Evolutionary conservation across 108 stramenopile genomes (phyloP), one percentile per base, ranked within the genome.

Genomic region (Conticribra weissflogii): DNA sequence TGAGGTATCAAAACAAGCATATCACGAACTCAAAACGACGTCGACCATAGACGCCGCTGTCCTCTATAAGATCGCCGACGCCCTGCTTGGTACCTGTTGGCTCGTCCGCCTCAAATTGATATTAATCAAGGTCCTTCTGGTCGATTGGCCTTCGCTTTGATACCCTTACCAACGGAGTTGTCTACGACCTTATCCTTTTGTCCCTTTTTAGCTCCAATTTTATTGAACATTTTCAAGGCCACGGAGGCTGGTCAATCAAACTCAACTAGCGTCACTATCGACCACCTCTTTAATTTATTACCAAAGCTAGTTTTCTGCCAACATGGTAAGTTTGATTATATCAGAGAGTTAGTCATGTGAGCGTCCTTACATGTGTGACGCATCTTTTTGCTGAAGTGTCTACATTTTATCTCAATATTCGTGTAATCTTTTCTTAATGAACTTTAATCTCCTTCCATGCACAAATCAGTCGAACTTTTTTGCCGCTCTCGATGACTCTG

Each of bases 401-500:
- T 41, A 9, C 12, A 41, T 41, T 12, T 41, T 5, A 41, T 59
- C 24, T 22, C 34, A 24, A 46, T 19, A 45, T 47, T 30, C 0
- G 17, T 17, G 23, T 48, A 0, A 27, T 22, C 23, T 47, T 27
- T 47, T 49, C 47, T 47, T 48, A n/a, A n/a, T n/a, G n/a, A n/a
- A n/a, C n/a, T 63, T 27, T 46, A 63, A 45, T n/a, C 30, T 25
- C 16, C 25, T 27, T 59, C 17, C 12, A 14, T 69, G 8, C n/a
- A 52, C 41, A 0, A 19, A 50, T 15, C 64, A 78, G 77, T 78
- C 77, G 46, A 95, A 95, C 81, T 90, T 90, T 74, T 95, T 95
- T 64, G 88, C 91, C 23, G 91, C 91, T 53, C 86, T 95, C 54
- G 93, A 92, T 78, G 90, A 91, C 79, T 90, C 89, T 24, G 93